phyloP scores from a whole-genome alignment of 352 stramenopile species.

The Pythium coloratum region DNA sequence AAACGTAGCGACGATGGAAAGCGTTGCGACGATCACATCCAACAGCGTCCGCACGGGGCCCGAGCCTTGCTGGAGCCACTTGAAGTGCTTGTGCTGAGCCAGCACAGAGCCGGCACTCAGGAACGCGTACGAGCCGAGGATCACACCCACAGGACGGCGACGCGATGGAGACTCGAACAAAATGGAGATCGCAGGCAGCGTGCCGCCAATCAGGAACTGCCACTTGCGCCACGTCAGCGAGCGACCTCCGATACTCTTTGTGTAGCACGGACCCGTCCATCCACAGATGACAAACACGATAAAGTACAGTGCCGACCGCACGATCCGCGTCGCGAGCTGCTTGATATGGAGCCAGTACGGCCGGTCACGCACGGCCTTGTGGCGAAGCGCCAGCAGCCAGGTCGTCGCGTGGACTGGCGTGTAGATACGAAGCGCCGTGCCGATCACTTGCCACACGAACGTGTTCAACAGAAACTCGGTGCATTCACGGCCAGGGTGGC shows the following conservation, averaged over 20 bases:
- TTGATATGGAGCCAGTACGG: slow-evolving; percentile 29
- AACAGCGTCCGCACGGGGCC: slow-evolving; percentile 34
- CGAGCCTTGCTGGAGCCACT: slow-evolving; percentile 39
- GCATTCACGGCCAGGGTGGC: slow-evolving; percentile 44
- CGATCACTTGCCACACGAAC: slow-evolving; percentile 42
- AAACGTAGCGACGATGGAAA: slow-evolving; percentile 43
- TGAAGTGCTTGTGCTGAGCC: slow-evolving; percentile 25
- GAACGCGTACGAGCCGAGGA: slow-evolving; percentile 62
- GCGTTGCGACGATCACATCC: slow-evolving; percentile 38
- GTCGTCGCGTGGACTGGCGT: slow-evolving; percentile 57
- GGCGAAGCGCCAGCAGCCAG: slow-evolving; percentile 47
- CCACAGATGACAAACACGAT: slow-evolving; percentile 52
- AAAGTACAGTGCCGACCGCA: slow-evolving; percentile 54
- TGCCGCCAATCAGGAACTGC: slow-evolving; percentile 52
- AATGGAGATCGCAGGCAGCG: slow-evolving; percentile 46
- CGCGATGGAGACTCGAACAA: slow-evolving; percentile 53
- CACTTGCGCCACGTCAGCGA: slow-evolving; percentile 50
- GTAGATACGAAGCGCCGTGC: slow-evolving; percentile 48
- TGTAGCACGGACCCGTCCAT: slow-evolving; percentile 48
- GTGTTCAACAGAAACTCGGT: slow-evolving; percentile 40
- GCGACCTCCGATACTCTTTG: slow-evolving; percentile 37
- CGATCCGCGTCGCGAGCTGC: slow-evolving; percentile 38
- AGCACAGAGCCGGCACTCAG: slow-evolving; percentile 50
- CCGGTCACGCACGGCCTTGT: slow-evolving; percentile 38
- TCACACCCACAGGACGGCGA: slow-evolving; percentile 50